phyloP scores from a whole-genome alignment of 306 rosid species.

The Prunus padus region DNA sequence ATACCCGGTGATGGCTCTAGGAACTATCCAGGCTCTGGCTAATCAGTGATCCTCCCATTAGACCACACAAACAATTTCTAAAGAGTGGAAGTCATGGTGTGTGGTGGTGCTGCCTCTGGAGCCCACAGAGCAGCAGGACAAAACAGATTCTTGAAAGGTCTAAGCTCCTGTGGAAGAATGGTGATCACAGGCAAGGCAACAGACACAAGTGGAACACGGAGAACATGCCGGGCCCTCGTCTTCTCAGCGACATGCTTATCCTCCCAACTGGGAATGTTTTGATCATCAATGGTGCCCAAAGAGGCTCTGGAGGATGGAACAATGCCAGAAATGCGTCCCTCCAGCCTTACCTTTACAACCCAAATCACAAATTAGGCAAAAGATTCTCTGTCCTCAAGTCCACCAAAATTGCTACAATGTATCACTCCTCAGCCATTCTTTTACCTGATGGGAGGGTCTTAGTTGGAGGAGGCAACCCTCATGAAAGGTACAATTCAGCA shows the following conservation, averaged over 20 bases:
- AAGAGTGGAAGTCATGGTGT: slow-evolving; percentile 68
- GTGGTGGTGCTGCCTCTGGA: slow-evolving; percentile 76
- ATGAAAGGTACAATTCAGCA: slow-evolving; percentile 43
- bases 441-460: slow-evolving; percentile 76
- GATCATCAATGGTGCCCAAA: slow-evolving; percentile 73
- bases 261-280: slow-evolving; percentile 66
- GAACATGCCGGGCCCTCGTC: slow-evolving; percentile 73
- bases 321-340: slow-evolving; percentile 66
- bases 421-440: slow-evolving; percentile 73
- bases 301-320: slow-evolving; percentile 64
- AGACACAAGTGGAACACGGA: slow-evolving; percentile 67
- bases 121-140: slow-evolving; percentile 50
- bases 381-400: slow-evolving; percentile 54
- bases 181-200: slow-evolving; percentile 66
- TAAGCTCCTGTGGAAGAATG: slow-evolving; percentile 83
- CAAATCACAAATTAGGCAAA: slow-evolving; percentile 35
- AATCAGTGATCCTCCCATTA: slow-evolving; percentile 72
- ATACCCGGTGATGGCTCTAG: slow-evolving; percentile 68
- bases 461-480: slow-evolving; percentile 68
- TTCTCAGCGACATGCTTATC: slow-evolving; percentile 66
- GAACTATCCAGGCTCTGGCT: slow-evolving; percentile 80
- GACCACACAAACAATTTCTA: slow-evolving; percentile 48
- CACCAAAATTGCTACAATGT: slow-evolving; percentile 67
- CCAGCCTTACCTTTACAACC: slow-evolving; percentile 61
- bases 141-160: slow-evolving; percentile 43